These are phyloP conservation scores for Dalbergia cochinchinensis DNA, from an alignment of 306 rosid species.

Conservation along the genomic window DNA sequence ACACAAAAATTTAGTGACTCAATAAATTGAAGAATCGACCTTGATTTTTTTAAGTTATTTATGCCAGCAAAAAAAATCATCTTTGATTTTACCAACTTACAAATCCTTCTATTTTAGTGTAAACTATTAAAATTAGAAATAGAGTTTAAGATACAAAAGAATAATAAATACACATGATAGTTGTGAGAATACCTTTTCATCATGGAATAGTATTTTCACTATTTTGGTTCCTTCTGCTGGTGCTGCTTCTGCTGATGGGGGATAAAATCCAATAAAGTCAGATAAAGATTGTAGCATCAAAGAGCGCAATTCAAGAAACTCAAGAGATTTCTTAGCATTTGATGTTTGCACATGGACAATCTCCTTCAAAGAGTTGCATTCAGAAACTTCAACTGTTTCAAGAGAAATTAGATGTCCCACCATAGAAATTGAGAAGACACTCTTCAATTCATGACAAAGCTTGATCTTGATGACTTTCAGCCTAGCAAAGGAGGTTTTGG, in stretches of 20 bases:
- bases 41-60: too few species aligned
- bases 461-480: slow-evolving; percentile 46
- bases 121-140: background rate
- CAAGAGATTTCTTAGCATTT: too few species aligned
- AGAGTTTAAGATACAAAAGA: background rate
- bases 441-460: slow-evolving; percentile 16
- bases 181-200: slow-evolving; percentile 4
- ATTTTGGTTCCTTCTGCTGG: background rate
- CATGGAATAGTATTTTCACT: slow-evolving; percentile 11
- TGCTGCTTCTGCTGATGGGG: background rate
- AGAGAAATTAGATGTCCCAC: slow-evolving; percentile 32
- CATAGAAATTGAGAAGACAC: slow-evolving; percentile 30
- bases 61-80: too few species aligned
- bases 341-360: slow-evolving; percentile 5
- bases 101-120: background rate
- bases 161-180: background rate
- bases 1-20: background rate
- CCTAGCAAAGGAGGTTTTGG: slow-evolving; percentile 34
- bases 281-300: background rate
- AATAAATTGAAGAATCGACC: background rate
- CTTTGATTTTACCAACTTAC: background rate
- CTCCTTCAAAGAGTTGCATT: slow-evolving; percentile 38
- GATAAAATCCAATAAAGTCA: slow-evolving; percentile 20
- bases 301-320: slow-evolving; percentile 20
- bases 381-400: slow-evolving; percentile 49